phyloP scores from a whole-genome alignment of 139 green algal genomes.

The Tetraselmis chui region DNA sequence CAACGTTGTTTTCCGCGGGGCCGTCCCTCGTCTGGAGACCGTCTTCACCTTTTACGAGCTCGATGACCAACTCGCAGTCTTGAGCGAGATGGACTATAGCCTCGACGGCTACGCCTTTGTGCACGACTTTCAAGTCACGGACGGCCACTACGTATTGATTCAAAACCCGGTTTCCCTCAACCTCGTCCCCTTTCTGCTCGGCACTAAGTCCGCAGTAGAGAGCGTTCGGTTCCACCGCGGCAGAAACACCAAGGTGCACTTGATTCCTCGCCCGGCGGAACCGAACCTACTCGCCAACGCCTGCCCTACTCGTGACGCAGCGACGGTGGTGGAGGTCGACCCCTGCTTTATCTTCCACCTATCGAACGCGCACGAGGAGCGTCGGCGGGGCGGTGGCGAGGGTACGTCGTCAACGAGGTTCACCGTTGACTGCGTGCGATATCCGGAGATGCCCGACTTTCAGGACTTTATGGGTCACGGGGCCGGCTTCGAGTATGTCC shows the following conservation, averaged over 20 bases:
- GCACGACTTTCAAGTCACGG: conserved; percentile 42
- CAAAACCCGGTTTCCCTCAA: conserved; percentile 33
- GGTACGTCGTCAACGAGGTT: too few species aligned
- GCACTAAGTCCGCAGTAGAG: conserved; percentile 13
- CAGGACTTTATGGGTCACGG: neutral
- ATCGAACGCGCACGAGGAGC: conserved; percentile 12
- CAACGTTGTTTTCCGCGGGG: neutral
- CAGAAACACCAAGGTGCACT: conserved; percentile 23
- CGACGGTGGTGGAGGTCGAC: neutral
- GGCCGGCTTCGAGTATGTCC: neutral
- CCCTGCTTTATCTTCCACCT: conserved; percentile 7
- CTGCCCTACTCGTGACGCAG: too few species aligned
- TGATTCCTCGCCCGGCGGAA: conserved; percentile 22
- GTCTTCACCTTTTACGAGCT: conserved; percentile 43
- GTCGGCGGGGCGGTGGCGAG: neutral
- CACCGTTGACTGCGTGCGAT: conserved; percentile 1
- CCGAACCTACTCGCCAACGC: conserved; percentile 4
- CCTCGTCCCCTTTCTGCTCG: conserved; percentile 19
- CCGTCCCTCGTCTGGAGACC: neutral
- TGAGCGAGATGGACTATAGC: neutral
- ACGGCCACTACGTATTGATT: conserved; percentile 28
- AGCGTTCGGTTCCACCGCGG: conserved; percentile 23
- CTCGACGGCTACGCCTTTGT: conserved; percentile 38
- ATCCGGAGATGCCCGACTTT: conserved; percentile 2
- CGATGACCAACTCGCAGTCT: conserved; percentile 1